Conservation (phyloP, 805 yeast genomes). For the Pichia sporocuriosa region DNA sequence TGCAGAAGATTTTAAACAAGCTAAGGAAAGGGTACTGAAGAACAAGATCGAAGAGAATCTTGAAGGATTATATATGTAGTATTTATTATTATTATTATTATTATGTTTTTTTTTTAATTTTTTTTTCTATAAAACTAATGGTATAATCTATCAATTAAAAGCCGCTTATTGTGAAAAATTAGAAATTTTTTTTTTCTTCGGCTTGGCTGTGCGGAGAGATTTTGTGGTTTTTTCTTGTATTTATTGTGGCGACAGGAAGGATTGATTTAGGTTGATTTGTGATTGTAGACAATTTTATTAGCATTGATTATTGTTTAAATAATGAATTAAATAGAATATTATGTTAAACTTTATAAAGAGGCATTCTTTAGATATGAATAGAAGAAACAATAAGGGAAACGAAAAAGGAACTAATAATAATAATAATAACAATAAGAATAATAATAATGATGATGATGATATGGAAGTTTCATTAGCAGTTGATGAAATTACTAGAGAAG, state of each 20-base stretch:
- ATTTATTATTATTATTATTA: neutral
- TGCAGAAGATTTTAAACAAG: constrained; percentile 86
- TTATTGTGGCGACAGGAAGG: too few relatives aligned
- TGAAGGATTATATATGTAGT: constrained; percentile 75
- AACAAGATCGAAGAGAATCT: constrained; percentile 94
- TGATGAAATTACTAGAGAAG: neutral
- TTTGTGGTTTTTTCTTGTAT: too few relatives aligned
- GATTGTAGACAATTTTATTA: too few relatives aligned
- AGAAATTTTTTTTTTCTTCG: too few relatives aligned
- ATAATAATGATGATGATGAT: constrained; percentile 4
- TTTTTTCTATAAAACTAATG: too few relatives aligned
- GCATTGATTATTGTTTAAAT: too few relatives aligned
- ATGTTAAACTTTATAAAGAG: constrained; percentile 20
- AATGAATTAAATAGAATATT: neutral
- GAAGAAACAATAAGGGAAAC: constrained; percentile 5
- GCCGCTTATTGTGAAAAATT: constrained; percentile 1
- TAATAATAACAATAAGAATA: neutral
- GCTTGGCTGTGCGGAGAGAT: too few relatives aligned
- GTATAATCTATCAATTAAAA: too few relatives aligned
- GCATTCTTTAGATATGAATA: constrained; percentile 20
- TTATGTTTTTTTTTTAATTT: too few relatives aligned
- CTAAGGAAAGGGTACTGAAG: constrained; percentile 92
- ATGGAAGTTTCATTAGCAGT: neutral
- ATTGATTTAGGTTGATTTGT: too few relatives aligned
- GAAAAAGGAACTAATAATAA: neutral